These are phyloP conservation scores for Arabidopsis hybrid DNA, from an alignment of 441 rosid genomes.

Conservation along the genomic window DNA sequence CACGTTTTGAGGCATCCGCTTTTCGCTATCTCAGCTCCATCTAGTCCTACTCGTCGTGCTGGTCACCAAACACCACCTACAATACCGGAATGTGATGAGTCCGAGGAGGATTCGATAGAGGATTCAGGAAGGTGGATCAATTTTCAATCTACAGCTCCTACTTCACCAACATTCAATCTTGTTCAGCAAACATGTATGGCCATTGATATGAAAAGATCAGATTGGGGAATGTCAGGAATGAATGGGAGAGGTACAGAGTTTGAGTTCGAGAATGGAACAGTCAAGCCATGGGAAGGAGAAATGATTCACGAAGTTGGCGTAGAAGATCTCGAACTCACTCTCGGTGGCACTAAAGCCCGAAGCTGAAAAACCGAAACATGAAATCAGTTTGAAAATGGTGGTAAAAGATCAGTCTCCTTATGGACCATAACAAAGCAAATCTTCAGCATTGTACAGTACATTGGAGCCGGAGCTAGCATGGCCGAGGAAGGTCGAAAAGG, in stretches of 20 bases:
- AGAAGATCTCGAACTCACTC: slow-evolving; percentile 73
- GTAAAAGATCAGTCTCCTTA: slow-evolving; percentile 13
- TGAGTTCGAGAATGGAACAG: slow-evolving; percentile 69
- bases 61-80: slow-evolving; percentile 63
- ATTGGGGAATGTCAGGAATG: slow-evolving; percentile 66
- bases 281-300: slow-evolving; percentile 85
- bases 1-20: slow-evolving; percentile 47
- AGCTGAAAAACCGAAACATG: slow-evolving; percentile 27
- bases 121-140: slow-evolving; percentile 64
- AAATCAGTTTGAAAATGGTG: background rate
- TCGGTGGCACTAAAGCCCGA: slow-evolving; percentile 48
- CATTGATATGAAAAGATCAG: slow-evolving; percentile 49
- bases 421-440: slow-evolving; percentile 29
- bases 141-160: slow-evolving; percentile 62
- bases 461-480: slow-evolving; percentile 17
- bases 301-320: slow-evolving; percentile 72
- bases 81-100: slow-evolving; percentile 69
- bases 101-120: slow-evolving; percentile 60
- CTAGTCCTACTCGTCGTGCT: slow-evolving; percentile 66
- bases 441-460: slow-evolving; percentile 34
- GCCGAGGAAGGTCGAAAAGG: slow-evolving; percentile 25
- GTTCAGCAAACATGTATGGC: slow-evolving; percentile 54
- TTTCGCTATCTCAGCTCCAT: slow-evolving; percentile 71
- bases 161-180: slow-evolving; percentile 80
- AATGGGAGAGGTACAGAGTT: slow-evolving; percentile 57